A percentile compares a stretch with the other conserved stretches of the same genome.
phyloP scores from a whole-genome alignment of 2,329 filamentous ascomycete genomes.

The Ophiocordyceps camponoti-floridani region DNA sequence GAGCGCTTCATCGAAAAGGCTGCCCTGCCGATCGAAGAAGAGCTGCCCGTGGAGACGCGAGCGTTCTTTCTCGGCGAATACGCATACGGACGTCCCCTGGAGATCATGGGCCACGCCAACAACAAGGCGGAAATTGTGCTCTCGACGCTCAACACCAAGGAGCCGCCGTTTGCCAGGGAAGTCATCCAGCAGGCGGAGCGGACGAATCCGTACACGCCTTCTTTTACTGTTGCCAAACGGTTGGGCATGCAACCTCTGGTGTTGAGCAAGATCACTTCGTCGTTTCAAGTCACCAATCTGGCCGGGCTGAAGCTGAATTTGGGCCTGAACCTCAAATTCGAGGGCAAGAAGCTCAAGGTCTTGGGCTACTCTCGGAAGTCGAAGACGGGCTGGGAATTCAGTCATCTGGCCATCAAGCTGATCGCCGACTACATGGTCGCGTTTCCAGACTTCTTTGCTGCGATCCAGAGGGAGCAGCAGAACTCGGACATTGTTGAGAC shows the following conservation, averaged over 20 bases:
- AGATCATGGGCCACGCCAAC: conserved; percentile 55
- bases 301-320: conserved; percentile 75
- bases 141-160: conserved; percentile 51
- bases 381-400: conserved; percentile 87
- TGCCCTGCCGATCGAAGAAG: conserved; percentile 76
- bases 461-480: conserved; percentile 69
- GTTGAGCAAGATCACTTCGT: conserved; percentile 88
- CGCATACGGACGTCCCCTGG: conserved; percentile 79
- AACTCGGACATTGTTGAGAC: conserved; percentile 70
- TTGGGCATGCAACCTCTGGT: conserved; percentile 71
- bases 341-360: conserved; percentile 88
- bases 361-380: conserved; percentile 85
- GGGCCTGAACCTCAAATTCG: conserved; percentile 91
- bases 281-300: conserved; percentile 64
- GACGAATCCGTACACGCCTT: conserved; percentile 62
- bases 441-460: conserved; percentile 90
- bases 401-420: conserved; percentile 61
- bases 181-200: conserved; percentile 56
- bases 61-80: conserved; percentile 92
- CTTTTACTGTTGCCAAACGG: conserved; percentile 72
- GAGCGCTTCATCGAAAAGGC: conserved; percentile 80
- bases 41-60: conserved; percentile 67
- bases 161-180: conserved; percentile 63
- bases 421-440: conserved; percentile 79
- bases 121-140: conserved; percentile 67